Conservation (phyloP, 2,329 filamentous ascomycete genomes). For the Aspergillus novoparasiticus region DNA sequence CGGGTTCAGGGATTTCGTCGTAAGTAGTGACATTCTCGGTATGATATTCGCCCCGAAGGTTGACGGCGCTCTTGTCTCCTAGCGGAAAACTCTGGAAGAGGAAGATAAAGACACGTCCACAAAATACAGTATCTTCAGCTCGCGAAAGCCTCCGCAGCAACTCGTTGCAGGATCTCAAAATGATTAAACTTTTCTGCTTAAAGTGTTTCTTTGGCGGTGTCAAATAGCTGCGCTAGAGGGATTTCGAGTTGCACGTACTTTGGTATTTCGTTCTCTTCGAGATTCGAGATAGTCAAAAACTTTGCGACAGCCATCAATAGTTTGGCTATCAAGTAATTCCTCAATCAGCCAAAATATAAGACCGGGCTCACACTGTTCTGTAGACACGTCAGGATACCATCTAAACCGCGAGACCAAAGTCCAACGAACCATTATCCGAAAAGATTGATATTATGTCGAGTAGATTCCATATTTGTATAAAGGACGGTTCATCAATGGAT, state of each 20-base stretch:
- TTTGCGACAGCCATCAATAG: conserved; percentile 83
- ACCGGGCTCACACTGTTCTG: conserved; percentile 69
- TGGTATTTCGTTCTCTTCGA: conserved; percentile 81
- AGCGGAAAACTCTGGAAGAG: conserved; percentile 97
- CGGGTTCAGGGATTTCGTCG: conserved; percentile 58
- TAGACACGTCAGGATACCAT: conserved; percentile 24
- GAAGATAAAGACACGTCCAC: conserved; percentile 96
- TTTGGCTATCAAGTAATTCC: conserved; percentile 93
- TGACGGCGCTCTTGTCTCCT: conserved; percentile 96
- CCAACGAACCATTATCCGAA: conserved; percentile 72
- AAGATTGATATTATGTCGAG: conserved; percentile 89
- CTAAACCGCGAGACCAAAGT: neutral
- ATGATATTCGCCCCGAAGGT: conserved; percentile 93
- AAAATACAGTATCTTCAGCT: conserved; percentile 96
- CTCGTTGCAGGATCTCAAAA: conserved; percentile 94
- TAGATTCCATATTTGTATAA: conserved; percentile 88
- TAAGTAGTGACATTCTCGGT: conserved; percentile 90
- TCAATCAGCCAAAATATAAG: conserved; percentile 90
- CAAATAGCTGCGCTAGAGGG: conserved; percentile 24
- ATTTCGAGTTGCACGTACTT: conserved; percentile 50
- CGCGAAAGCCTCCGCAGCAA: conserved; percentile 89
- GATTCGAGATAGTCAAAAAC: conserved; percentile 97
- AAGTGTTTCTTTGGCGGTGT: conserved; percentile 61
- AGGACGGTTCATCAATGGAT: conserved; percentile 74
- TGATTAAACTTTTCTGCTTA: conserved; percentile 81